Base-by-base conservation (phyloP, 768 basidiomycete genomes). In the Galerina marginata region DNA sequence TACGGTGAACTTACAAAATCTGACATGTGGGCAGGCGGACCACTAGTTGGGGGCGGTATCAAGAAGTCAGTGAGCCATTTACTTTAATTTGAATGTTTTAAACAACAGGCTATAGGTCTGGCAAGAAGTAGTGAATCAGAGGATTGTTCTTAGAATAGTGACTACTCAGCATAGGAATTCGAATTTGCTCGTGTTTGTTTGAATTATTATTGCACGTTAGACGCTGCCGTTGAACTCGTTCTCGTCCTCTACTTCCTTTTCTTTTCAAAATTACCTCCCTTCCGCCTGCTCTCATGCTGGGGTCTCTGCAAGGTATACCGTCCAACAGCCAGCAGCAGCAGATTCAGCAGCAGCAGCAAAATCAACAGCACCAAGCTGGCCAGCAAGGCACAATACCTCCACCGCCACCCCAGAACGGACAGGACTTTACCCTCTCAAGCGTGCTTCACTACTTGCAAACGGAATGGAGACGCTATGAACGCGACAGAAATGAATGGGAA, bases 401-500 rank as follows among this genome's bases (percentile, higher is more conserved):
- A 7, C 90, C 90, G 15, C 89, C 89, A 38, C 91, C 91, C 14
- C 90, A 91, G 77, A 93, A 90, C 70, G 91, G 91, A 64, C 92
- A 94, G 74, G 95, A 96, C 76, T 93, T 91, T 74, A 97, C 90
- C 48, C 87, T 99, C 55, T 96, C 95, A 6, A 91, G 87, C 69
- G 95, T 99, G 60, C 83, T 99, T 62, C 97, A 99, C 80, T 99
- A 94, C 75, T 84, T 99, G 53, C 97, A 99, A 79, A 94, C 93
- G 20, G 97, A 99, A 81, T 98, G 96, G 94, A 84, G 97, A 63
- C 84, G 93, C 61, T 99, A 97, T 71, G 97, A 99, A 76, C 89
- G 96, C 74, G 97, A 99, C 79, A 85, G 96, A 70, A 99, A 99
- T 73, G 97, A 99, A 78, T 99, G 96, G 96, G 97, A 99, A 82